A percentile compares a stretch with the other conserved stretches of the same genome.
Conservation (phyloP, 1,139 yeast genomes). For the Saccharomycopsis hybrid region DNA sequence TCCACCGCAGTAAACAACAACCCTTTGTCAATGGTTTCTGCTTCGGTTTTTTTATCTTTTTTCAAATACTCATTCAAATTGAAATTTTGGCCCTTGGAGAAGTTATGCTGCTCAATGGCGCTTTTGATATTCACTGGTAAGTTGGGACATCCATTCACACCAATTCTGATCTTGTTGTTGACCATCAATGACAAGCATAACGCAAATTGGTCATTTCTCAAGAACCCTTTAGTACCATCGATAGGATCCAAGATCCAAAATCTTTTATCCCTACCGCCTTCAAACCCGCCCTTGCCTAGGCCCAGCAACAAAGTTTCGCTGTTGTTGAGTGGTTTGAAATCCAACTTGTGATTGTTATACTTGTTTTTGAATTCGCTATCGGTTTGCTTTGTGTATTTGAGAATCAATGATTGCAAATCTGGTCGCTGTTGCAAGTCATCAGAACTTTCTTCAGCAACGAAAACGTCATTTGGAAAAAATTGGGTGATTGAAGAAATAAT, state of each 20-base stretch:
- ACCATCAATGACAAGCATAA: slow-evolving; percentile 87
- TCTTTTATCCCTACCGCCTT: slow-evolving; percentile 34
- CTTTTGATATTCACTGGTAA: slow-evolving; percentile 46
- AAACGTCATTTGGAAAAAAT: slow-evolving; percentile 76
- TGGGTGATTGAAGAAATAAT: slow-evolving; percentile 74
- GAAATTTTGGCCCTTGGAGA: slow-evolving; percentile 26
- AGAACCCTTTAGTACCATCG: slow-evolving; percentile 96
- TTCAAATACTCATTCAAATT: slow-evolving; percentile 6
- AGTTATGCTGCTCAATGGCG: slow-evolving; percentile 23
- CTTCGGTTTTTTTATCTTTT: slow-evolving; percentile 5
- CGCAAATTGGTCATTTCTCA: slow-evolving; percentile 95
- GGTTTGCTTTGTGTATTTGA: slow-evolving; percentile 42
- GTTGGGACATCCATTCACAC: slow-evolving; percentile 96
- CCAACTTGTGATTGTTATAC: slow-evolving; percentile 19
- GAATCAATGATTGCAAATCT: slow-evolving; percentile 42
- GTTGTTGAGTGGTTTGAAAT: slow-evolving; percentile 19
- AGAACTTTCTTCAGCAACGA: slow-evolving; percentile 95
- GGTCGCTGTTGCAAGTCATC: slow-evolving; percentile 47
- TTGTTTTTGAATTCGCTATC: slow-evolving; percentile 28
- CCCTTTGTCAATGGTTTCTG: slow-evolving; percentile 36
- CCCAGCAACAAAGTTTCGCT: slow-evolving; percentile 29
- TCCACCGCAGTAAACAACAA: slow-evolving; percentile 73
- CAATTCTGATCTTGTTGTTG: slow-evolving; percentile 77
- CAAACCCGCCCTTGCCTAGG: slow-evolving; percentile 26
- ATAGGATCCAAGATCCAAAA: slow-evolving; percentile 98